These are phyloP conservation scores for Solanum habrochaites DNA, from an alignment of 257 asterid species.

Conservation along the genomic window DNA sequence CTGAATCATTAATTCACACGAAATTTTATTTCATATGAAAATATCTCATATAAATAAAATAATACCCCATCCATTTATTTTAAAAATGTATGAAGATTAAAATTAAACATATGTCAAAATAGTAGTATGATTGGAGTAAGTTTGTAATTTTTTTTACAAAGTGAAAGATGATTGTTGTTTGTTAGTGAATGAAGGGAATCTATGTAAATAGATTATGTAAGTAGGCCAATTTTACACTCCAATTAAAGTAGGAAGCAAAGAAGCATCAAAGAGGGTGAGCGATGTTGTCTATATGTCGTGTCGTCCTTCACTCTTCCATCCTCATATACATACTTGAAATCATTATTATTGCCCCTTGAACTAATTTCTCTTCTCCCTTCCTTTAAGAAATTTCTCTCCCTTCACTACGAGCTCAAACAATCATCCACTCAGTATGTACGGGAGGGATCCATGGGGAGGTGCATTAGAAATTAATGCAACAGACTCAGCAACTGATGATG, in stretches of 20 bases:
- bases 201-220: background rate
- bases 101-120: too few species aligned
- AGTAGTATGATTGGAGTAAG: too few species aligned
- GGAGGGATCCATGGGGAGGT: constrained; percentile 99
- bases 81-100: too few species aligned
- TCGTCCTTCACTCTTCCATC: background rate
- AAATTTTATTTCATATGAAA: too few species aligned
- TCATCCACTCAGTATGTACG: constrained; percentile 44
- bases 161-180: background rate
- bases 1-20: background rate
- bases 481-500: constrained; percentile 97
- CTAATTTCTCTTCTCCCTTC: background rate
- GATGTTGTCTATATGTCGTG: constrained; percentile 25
- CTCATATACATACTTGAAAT: too few species aligned
- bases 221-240: background rate
- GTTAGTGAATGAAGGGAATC: background rate
- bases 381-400: background rate
- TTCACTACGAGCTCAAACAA: background rate
- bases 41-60: too few species aligned
- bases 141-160: background rate
- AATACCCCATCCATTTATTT: too few species aligned
- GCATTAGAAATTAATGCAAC: constrained; percentile 81
- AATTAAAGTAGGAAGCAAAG: background rate
- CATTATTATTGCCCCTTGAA: constrained; percentile 4
- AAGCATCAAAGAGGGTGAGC: background rate